Evolutionary conservation across 305 asterid species (phyloP), one percentile per base, ranked within the genome.

Genomic region (Coffea humblotiana): DNA sequence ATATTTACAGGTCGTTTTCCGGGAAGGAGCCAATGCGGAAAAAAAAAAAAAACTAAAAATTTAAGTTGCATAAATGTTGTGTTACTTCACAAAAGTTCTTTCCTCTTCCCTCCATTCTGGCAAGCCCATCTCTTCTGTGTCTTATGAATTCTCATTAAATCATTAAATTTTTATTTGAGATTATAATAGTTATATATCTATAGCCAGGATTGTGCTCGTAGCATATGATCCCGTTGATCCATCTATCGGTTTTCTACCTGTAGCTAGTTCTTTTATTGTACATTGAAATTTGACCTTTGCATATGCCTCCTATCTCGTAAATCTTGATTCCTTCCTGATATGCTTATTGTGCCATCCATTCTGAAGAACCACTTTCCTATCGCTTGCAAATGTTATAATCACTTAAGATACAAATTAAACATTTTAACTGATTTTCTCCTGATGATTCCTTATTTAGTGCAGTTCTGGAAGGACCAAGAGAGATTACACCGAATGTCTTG

Each of bases 401-500:
- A 19, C 43, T 3, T 40, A 40, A 5, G 43, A 40, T 40, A 5
- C 43, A 40, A 3, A 40, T 3, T 40, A 40, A 40, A 40, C 43
- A 40, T 3, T 40, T 40, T 3, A 5, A 40, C 43, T 40, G 43
- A 40, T 6, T 58, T 16, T 47, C 43, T 72, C 43, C 27, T 13
- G 54, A 56, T 80, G 65, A n/a, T 79, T 45, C 21, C 40, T 72
- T 25, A 29, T 40, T 78, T 69, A 78, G 65, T 90, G 92, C 97
- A 93, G 99, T 95, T 81, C 63, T 95, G 76, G 97, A 91, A 83
- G 97, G 95, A 79, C 90, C 97, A 68, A 89, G 98, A 88, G 97
- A 92, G 74, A 96, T 95, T 67, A 93, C 99, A 11, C 99, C 99
- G 13, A 83, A 91, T 1, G 88, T 94, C 64, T 80, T 95, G 91